Percentiles rank a stretch among this genome's conserved stretches.
phyloP scores from a whole-genome alignment of 345 rosid species.

The Erysimum cheiranthoides region DNA sequence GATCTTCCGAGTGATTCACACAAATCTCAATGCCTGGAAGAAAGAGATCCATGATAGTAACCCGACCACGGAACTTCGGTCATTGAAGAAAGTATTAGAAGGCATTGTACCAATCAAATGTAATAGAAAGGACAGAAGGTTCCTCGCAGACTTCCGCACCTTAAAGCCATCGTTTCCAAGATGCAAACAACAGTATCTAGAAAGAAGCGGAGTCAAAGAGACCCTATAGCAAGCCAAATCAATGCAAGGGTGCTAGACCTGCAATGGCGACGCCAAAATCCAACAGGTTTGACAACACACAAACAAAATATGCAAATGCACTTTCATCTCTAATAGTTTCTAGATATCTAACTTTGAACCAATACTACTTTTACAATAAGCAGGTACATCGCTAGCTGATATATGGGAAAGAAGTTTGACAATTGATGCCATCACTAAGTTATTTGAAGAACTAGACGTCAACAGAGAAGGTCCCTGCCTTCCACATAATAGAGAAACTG shows the following conservation, averaged over 20 bases:
- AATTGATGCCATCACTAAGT: slow-evolving; percentile 50
- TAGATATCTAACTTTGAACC: background rate
- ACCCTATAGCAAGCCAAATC: slow-evolving; percentile 26
- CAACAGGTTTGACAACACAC: slow-evolving; percentile 34
- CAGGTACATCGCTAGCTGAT: slow-evolving; percentile 52
- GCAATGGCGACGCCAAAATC: slow-evolving; percentile 33
- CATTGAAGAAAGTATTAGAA: slow-evolving; percentile 47
- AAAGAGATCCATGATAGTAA: slow-evolving; percentile 57
- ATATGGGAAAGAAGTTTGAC: slow-evolving; percentile 41
- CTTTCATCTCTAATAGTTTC: background rate
- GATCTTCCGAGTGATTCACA: slow-evolving; percentile 38
- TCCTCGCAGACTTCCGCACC: background rate
- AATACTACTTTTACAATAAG: slow-evolving; percentile 30
- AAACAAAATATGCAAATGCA: background rate
- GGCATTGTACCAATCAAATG: slow-evolving; percentile 28
- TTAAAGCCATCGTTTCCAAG: slow-evolving; percentile 21
- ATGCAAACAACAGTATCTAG: slow-evolving; percentile 44
- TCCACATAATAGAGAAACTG: slow-evolving; percentile 45
- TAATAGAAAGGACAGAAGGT: slow-evolving; percentile 9
- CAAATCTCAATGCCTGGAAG: slow-evolving; percentile 37
- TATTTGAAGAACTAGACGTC: slow-evolving; percentile 55
- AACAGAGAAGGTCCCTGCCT: slow-evolving; percentile 44
- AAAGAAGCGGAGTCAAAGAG: slow-evolving; percentile 63
- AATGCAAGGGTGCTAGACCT: slow-evolving; percentile 22
- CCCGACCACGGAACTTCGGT: slow-evolving; percentile 49